Percentiles rank a stretch among this genome's conserved stretches.
Conservation (phyloP, 2,329 filamentous ascomycete species). For the Zasmidium angulare region DNA sequence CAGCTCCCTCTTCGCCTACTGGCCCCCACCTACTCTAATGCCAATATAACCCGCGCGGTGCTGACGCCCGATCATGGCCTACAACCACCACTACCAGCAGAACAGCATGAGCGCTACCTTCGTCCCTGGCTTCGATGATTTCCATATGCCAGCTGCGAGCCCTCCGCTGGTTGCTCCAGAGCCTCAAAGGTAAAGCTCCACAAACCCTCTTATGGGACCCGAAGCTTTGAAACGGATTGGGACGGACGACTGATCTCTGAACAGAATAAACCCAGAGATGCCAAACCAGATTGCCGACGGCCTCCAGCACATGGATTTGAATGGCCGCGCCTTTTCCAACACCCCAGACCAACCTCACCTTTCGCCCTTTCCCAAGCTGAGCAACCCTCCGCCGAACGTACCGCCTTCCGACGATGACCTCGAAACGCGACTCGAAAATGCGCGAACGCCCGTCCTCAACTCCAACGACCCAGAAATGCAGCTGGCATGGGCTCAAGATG, state of each 20-base stretch:
- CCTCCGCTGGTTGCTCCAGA: constrained; percentile 68
- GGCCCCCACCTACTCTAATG: background rate
- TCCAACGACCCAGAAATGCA: constrained; percentile 97
- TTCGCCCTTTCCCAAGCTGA: constrained; percentile 86
- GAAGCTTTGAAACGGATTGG: too few relatives aligned
- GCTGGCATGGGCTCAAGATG: constrained; percentile 93
- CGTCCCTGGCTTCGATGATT: constrained; percentile 69
- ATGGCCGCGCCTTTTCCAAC: constrained; percentile 17
- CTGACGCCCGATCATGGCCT: constrained; percentile 17
- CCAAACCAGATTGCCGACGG: constrained; percentile 96
- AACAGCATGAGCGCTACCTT: constrained; percentile 59
- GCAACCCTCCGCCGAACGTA: constrained; percentile 77
- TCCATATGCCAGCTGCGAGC: constrained; percentile 57
- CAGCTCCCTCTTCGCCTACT: too few relatives aligned
- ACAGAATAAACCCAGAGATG: constrained; percentile 64
- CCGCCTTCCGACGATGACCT: constrained; percentile 93
- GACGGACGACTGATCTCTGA: too few relatives aligned
- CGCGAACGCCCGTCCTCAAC: constrained; percentile 78
- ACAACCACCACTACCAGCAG: constrained; percentile 11
- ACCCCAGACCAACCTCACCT: constrained; percentile 67
- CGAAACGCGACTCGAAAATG: constrained; percentile 83
- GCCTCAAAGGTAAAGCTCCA: constrained; percentile 60
- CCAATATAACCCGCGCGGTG: background rate
- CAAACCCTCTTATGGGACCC: too few relatives aligned
- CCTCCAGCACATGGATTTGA: constrained; percentile 77